A percentile compares a stretch with the other conserved stretches of the same genome.
Evolutionary conservation across 768 basidiomycete genomes (phyloP).

Genomic region (Boletus edulis): DNA sequence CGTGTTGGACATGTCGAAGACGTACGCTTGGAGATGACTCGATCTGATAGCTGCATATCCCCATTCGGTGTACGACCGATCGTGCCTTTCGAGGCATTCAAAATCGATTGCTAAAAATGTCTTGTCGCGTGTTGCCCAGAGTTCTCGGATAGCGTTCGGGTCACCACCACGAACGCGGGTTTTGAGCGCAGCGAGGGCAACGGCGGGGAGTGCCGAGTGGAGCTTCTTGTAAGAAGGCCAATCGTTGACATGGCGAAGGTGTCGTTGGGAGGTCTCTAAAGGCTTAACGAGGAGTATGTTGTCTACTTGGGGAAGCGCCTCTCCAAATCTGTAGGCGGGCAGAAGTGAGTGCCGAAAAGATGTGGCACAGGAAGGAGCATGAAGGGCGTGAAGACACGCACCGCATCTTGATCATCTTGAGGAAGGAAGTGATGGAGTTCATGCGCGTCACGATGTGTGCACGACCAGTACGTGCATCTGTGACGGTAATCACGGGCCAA

Average conservation of each 20-base stretch:
- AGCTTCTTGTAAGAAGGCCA: slow-evolving; percentile 67
- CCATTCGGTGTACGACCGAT: slow-evolving; percentile 70
- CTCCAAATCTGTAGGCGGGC: slow-evolving; percentile 53
- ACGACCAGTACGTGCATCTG: slow-evolving; percentile 66
- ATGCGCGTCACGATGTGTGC: slow-evolving; percentile 80
- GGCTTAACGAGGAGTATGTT: slow-evolving; percentile 69
- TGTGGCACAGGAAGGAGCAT: neutral
- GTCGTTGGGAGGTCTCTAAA: slow-evolving; percentile 67
- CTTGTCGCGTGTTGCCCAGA: slow-evolving; percentile 71
- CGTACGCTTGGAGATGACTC: slow-evolving; percentile 67
- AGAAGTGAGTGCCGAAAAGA: neutral
- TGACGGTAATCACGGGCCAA: slow-evolving; percentile 80
- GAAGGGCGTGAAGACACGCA: slow-evolving; percentile 19
- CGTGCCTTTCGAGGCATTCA: slow-evolving; percentile 72
- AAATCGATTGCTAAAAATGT: slow-evolving; percentile 76
- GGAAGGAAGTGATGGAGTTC: slow-evolving; percentile 67
- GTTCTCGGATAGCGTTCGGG: slow-evolving; percentile 55
- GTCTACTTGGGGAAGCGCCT: slow-evolving; percentile 67
- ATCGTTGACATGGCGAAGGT: slow-evolving; percentile 68
- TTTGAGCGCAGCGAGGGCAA: slow-evolving; percentile 62
- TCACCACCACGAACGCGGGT: slow-evolving; percentile 65
- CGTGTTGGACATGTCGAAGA: slow-evolving; percentile 8
- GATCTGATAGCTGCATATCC: slow-evolving; percentile 81
- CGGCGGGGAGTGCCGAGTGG: slow-evolving; percentile 68
- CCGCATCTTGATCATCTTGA: slow-evolving; percentile 87